These are phyloP conservation scores for Ogataea trehalophila DNA, from an alignment of 805 yeast genomes.

Conservation along the genomic window DNA sequence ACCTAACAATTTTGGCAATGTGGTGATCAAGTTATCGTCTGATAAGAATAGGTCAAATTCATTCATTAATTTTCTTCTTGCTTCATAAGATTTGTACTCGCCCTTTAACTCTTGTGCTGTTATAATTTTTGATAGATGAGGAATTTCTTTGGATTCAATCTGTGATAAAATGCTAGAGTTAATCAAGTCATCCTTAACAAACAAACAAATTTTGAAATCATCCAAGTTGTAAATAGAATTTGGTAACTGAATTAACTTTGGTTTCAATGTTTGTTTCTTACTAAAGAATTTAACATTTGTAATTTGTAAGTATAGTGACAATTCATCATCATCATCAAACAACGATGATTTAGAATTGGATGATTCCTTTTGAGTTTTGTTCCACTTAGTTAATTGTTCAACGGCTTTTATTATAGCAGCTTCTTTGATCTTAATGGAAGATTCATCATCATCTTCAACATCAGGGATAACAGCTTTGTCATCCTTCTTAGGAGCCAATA, in stretches of 20 bases:
- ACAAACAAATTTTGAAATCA: constrained; percentile 53
- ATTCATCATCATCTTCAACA: constrained; percentile 4
- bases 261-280: constrained; percentile 54
- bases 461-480: constrained; percentile 3
- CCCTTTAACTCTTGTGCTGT: constrained; percentile 75
- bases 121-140: constrained; percentile 50
- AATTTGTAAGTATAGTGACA: constrained; percentile 53
- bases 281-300: constrained; percentile 63
- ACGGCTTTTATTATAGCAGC: constrained; percentile 45
- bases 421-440: constrained; percentile 16
- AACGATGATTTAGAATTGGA: constrained; percentile 40
- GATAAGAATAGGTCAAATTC: constrained; percentile 75
- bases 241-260: constrained; percentile 42
- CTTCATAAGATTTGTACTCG: constrained; percentile 82
- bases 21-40: constrained; percentile 76
- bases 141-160: constrained; percentile 43
- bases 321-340: constrained; percentile 53
- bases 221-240: constrained; percentile 44
- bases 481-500: not conserved
- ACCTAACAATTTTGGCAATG: constrained; percentile 81
- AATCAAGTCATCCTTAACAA: constrained; percentile 61
- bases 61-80: constrained; percentile 66
- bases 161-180: constrained; percentile 38
- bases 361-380: constrained; percentile 30
- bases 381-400: constrained; percentile 60